Evolutionary conservation across 2,329 filamentous ascomycete species (phyloP).

Genomic region (Aspergillus versicolor): DNA sequence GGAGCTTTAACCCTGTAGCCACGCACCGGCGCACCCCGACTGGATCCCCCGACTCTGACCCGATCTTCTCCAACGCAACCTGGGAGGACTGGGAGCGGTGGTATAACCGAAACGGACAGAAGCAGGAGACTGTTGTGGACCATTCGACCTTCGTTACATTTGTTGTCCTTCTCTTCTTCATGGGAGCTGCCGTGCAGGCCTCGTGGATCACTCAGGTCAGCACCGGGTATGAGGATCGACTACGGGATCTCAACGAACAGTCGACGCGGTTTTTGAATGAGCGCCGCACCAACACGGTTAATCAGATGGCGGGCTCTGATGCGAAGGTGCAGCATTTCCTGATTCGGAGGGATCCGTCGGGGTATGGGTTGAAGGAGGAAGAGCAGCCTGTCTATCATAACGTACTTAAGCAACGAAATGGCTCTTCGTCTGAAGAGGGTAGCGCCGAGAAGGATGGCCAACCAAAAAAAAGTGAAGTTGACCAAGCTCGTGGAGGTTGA

Average conservation of each 20-base stretch:
- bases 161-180: conserved; percentile 66
- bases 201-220: conserved; percentile 66
- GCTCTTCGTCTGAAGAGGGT: not conserved
- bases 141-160: conserved; percentile 76
- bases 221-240: conserved; percentile 62
- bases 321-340: conserved; percentile 77
- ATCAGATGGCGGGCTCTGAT: conserved; percentile 49
- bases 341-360: conserved; percentile 64
- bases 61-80: conserved; percentile 73
- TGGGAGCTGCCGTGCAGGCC: conserved; percentile 72
- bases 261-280: conserved; percentile 58
- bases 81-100: conserved; percentile 98
- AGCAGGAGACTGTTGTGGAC: conserved; percentile 60
- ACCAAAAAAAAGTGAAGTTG: not conserved
- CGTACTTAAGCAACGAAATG: conserved; percentile 21
- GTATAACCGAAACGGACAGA: conserved; percentile 56
- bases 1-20: conserved; percentile 56
- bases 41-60: conserved; percentile 30
- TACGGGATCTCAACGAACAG: conserved; percentile 65
- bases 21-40: conserved; percentile 23
- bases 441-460: not conserved
- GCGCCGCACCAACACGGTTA: conserved; percentile 53
- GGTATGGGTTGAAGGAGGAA: conserved; percentile 45
- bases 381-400: conserved; percentile 43
- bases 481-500: not conserved